Base-by-base conservation (phyloP, 345 rosid genomes). In the Microcos paniculata region DNA sequence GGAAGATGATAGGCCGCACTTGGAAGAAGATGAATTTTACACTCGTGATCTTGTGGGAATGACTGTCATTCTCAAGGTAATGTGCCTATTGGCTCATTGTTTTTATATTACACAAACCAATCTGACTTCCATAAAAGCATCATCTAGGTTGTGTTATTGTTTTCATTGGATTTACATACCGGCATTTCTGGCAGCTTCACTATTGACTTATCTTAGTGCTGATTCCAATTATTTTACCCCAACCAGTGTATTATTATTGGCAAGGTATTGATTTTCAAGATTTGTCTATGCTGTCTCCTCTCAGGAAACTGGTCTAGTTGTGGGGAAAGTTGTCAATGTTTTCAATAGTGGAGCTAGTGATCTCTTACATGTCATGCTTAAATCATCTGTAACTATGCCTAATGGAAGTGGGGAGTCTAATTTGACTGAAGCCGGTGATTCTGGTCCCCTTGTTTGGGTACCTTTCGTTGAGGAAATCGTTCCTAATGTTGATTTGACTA, bases 391-490 rank as follows among this genome's bases (percentile, higher is more conserved):
- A 51, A 77, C 58, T 73, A 71, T 67, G 55, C 35, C 62, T 75
- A 80, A 87, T 46, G 90, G 76, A 58, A 78, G 35, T 80, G 79
- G 75, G 79, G 87, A 81, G 78, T 70, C 87, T 74, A 81, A 78
- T 73, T 67, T 62, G 71, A 52, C 40, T 6, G 86, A 77, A 76
- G 53, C 55, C 62, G 80, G 75, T 77, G 79, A 53, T 57, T 75
- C 88, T 70, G 77, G 85, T 76, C 90, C 73, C 61, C 91, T 90
- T 62, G 90, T 87, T 33, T 94, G 97, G 98, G 82, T 92, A 55
- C 98, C 98, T 19, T 94, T 94, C 72, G 97, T 91, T 2, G 91
- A 89, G 58, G 90, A 91, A 53, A 94, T 94, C 80, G 98, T 94
- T 76, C 98, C 97, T 21, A 87, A 87, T 76, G 92, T 92, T 82